phyloP scores from a whole-genome alignment of 2,329 filamentous ascomycete genomes.

The Epichloe elymi region DNA sequence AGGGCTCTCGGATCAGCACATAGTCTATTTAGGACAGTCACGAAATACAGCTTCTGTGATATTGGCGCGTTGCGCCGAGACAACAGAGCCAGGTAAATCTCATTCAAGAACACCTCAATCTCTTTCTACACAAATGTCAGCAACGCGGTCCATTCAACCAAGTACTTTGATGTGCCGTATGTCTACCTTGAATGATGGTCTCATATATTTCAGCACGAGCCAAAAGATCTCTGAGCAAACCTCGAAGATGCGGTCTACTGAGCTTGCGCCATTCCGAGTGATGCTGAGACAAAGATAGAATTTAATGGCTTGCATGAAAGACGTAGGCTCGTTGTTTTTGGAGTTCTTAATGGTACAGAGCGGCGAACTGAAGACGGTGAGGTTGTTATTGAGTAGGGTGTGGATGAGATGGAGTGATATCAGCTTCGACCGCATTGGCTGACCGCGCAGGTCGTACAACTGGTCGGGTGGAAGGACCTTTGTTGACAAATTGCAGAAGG shows the following conservation, averaged over 20 bases:
- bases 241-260: constrained; percentile 83
- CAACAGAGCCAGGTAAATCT: constrained; percentile 87
- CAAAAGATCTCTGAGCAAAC: constrained; percentile 96
- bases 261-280: constrained; percentile 88
- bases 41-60: constrained; percentile 86
- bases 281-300: constrained; percentile 93
- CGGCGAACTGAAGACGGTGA: constrained; percentile 79
- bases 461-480: constrained; percentile 84
- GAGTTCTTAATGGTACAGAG: constrained; percentile 86
- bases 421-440: constrained; percentile 94
- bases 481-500: constrained; percentile 93
- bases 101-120: constrained; percentile 93
- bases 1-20: constrained; percentile 76
- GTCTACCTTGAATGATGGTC: constrained; percentile 77
- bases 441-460: constrained; percentile 80
- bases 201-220: constrained; percentile 89
- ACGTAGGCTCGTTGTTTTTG: constrained; percentile 75
- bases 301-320: constrained; percentile 87
- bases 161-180: not conserved
- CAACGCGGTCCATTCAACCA: not conserved
- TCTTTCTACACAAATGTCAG: constrained; percentile 54
- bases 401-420: constrained; percentile 93
- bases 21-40: constrained; percentile 72
- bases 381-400: constrained; percentile 88
- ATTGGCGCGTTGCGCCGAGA: constrained; percentile 76